Evolutionary conservation across 257 asterid genomes (phyloP), one percentile per base, ranked within the genome.

Genomic region (Primulina huaijiensis): DNA sequence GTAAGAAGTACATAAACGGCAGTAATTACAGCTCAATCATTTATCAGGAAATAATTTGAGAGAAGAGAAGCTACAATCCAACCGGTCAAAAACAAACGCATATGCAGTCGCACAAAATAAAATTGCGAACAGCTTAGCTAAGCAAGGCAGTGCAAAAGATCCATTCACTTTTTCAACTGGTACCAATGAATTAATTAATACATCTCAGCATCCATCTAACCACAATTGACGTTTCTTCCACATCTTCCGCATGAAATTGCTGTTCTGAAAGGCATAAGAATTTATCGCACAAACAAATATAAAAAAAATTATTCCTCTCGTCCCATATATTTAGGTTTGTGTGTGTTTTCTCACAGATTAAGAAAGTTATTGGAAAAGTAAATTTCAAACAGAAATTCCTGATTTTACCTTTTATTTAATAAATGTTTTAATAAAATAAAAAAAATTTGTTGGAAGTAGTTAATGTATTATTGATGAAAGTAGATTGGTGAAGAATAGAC

Each of bases 21-120:
- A 59, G 35, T 25, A 19, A 31, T 64, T 61, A 67, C 53, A 75
- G 40, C 67, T 70, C 9, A 52, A 73, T 16, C 55, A 29, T 53
- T 30, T 58, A 30, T 59, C 16, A 62, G 40, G 46, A 69, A 59
- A 37, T 64, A 70, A 37, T 25, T 19, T 43, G 11, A 57, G 59
- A 69, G 16, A 14, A 43, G 53, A 43, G 53, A 43, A 43, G 53
- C 53, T 43, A 43, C 53, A n/a, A 43, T 43, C 12, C 53, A 43
- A 12, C 1, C 53, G 12, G 53, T 43, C 1, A 43, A 43, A 43
- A 43, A 14, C 17, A 12, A 27, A 43, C 6, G 17, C 53, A 12
- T 43, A 43, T 12, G 10, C 17, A 43, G 12, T 3, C 53, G 12
- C n/a, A 14, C n/a, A 43, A 14, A 43, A 43, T 27, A 27, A 12